These are phyloP conservation scores for Xerocomellus intermedius DNA, from an alignment of 768 basidiomycete species.

Conservation along the genomic window DNA sequence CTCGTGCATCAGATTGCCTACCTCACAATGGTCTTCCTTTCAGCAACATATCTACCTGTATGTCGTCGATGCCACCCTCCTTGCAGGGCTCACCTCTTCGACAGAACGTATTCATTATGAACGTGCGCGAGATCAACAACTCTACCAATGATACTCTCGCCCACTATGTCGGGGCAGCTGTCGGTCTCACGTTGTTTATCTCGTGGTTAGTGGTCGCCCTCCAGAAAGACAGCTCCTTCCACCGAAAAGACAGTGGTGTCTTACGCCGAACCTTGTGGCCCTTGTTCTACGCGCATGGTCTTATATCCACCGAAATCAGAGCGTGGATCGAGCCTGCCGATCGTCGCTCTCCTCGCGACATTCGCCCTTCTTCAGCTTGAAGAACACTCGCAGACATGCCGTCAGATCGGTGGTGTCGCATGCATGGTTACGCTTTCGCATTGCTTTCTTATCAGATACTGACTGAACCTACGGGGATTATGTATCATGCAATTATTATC, in stretches of 20 bases:
- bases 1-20: conserved; percentile 42
- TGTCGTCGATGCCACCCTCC: neutral
- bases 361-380: neutral
- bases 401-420: neutral
- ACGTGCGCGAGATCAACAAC: conserved; percentile 28
- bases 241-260: conserved; percentile 1
- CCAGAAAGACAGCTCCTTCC: conserved; percentile 31
- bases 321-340: neutral
- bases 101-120: conserved; percentile 33
- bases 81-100: conserved; percentile 14
- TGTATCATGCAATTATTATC: no score
- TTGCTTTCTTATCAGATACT: neutral
- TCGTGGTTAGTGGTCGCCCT: conserved; percentile 55
- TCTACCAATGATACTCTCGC: conserved; percentile 30
- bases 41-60: conserved; percentile 43
- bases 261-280: conserved; percentile 24
- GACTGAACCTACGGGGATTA: no score
- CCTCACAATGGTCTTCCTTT: conserved; percentile 57
- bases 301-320: neutral
- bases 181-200: conserved; percentile 47
- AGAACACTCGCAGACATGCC: neutral
- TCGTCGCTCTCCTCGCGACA: neutral
- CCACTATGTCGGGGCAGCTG: conserved; percentile 39
- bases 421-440: neutral
- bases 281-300: conserved; percentile 10